phyloP scores from a whole-genome alignment of 2,329 filamentous ascomycete genomes.

The Diaporthe sp. region DNA sequence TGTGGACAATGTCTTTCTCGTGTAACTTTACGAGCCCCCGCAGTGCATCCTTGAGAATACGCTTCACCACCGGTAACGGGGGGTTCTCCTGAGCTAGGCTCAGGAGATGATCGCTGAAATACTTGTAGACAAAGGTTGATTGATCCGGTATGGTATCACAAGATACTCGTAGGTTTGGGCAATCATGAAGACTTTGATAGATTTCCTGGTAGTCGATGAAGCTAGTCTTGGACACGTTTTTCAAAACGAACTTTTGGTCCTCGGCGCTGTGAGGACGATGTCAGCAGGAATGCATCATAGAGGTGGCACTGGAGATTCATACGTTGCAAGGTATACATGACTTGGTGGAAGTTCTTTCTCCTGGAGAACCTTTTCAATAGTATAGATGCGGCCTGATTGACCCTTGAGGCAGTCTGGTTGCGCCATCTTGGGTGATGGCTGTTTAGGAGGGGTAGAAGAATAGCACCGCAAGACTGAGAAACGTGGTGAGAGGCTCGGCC shows the following conservation, averaged over 20 bases:
- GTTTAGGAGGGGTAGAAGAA: constrained; percentile 13
- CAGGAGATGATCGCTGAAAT: constrained; percentile 13
- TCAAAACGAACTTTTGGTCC: constrained; percentile 13
- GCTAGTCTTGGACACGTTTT: constrained; percentile 11
- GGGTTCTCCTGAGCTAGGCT: constrained; percentile 1
- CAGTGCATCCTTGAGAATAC: not conserved
- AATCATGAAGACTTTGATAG: constrained; percentile 9
- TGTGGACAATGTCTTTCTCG: constrained; percentile 17
- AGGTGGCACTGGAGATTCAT: not conserved
- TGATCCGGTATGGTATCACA: constrained; percentile 20
- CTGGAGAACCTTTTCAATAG: constrained; percentile 13
- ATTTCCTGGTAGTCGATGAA: constrained; percentile 22
- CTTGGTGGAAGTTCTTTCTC: constrained; percentile 19
- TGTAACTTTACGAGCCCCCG: not conserved
- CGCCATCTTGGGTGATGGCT: not conserved
- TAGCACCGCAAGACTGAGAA: constrained; percentile 11
- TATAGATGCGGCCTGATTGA: constrained; percentile 18
- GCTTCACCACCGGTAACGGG: not conserved
- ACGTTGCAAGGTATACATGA: constrained; percentile 17
- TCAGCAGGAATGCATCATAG: constrained; percentile 7
- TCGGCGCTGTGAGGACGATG: constrained; percentile 16
- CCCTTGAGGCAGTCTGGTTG: not conserved
- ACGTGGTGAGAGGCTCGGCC: constrained; percentile 3
- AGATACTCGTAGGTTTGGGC: constrained; percentile 16
- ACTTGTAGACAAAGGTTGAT: constrained; percentile 16